A percentile compares a stretch with the other conserved stretches of the same genome.
Evolutionary conservation across 805 yeast genomes (phyloP).

Genomic region (Candida vaughaniae): DNA sequence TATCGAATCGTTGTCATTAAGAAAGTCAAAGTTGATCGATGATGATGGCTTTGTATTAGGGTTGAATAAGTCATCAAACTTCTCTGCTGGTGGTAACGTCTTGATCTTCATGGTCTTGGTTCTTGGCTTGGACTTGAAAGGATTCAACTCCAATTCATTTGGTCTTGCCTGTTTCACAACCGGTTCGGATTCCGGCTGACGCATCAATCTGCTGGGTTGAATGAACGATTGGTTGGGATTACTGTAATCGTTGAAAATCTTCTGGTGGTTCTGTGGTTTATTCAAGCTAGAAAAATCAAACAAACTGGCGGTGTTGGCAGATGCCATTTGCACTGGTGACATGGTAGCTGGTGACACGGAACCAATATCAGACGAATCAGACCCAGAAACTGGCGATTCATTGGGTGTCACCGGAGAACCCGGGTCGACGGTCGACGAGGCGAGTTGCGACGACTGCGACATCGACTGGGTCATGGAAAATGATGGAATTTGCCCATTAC

Average conservation of each 20-base stretch:
- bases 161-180: not conserved
- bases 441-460: not conserved
- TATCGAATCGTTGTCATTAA: slow-evolving; percentile 28
- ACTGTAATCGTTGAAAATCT: slow-evolving; percentile 16
- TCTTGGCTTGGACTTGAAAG: not conserved
- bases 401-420: too few species aligned
- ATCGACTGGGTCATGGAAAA: not conserved
- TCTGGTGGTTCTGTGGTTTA: slow-evolving; percentile 6
- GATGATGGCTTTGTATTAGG: slow-evolving; percentile 44
- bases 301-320: not conserved
- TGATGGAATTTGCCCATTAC: not conserved
- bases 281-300: slow-evolving; percentile 1
- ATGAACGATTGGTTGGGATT: slow-evolving; percentile 15
- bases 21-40: slow-evolving; percentile 24
- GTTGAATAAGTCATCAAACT: slow-evolving; percentile 38
- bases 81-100: slow-evolving; percentile 32
- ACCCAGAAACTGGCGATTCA: not conserved
- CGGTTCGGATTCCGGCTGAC: slow-evolving; percentile 1
- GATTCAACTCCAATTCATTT: too few species aligned
- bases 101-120: slow-evolving; percentile 16
- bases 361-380: too few species aligned
- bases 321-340: not conserved
- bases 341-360: not conserved
- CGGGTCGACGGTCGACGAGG: too few species aligned
- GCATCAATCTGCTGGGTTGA: slow-evolving; percentile 12